Percentiles rank a stretch among this genome's conserved stretches.
These are phyloP conservation scores for Candida suzukii DNA, from an alignment of 805 yeast genomes.

Conservation along the genomic window DNA sequence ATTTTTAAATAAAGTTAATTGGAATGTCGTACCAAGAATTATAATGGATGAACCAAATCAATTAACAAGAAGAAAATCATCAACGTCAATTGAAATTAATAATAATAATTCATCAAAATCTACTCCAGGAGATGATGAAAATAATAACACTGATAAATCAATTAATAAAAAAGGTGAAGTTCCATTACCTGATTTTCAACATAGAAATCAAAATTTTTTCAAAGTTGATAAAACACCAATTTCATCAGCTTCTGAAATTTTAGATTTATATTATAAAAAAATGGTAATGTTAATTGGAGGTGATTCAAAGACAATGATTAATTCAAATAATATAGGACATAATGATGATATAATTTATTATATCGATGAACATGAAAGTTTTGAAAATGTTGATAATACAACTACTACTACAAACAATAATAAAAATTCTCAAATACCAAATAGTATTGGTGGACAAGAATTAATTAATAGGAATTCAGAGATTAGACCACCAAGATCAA, in stretches of 20 bases:
- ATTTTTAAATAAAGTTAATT: conserved; percentile 71
- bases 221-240: conserved; percentile 8
- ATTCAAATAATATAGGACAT: conserved; percentile 21
- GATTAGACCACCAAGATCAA: not conserved
- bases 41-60: not conserved
- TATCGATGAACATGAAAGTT: conserved; percentile 4
- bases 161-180: not conserved
- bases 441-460: too few species aligned
- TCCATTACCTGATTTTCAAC: not conserved
- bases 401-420: too few species aligned
- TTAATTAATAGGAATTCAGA: not conserved
- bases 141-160: not conserved
- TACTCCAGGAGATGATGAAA: too few species aligned
- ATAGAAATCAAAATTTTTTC: not conserved
- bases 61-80: not conserved
- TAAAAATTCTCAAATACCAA: too few species aligned
- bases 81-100: not conserved
- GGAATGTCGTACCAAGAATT: conserved; percentile 62
- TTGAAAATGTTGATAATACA: not conserved
- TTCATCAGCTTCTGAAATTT: conserved; percentile 29
- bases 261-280: conserved; percentile 40
- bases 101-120: too few species aligned
- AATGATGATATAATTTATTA: conserved; percentile 19
- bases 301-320: conserved; percentile 3
- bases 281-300: conserved; percentile 45